Conservation (phyloP, 148 eudicot genomes). For the Vaccinium vitisidaea region DNA sequence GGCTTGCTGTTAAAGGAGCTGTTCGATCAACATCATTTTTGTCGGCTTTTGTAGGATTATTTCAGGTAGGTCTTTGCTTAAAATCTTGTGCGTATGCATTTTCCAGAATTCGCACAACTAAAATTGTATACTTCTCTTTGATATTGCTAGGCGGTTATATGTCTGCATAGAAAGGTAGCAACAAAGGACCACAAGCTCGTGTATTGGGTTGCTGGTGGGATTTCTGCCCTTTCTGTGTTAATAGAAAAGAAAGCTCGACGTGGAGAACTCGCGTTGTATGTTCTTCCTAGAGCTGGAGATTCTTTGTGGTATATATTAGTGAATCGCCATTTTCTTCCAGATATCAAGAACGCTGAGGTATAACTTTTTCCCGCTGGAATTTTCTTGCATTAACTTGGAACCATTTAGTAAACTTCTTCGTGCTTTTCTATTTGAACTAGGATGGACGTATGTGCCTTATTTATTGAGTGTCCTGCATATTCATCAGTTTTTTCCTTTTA, state of each 20-base stretch:
- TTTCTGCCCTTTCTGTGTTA: constrained; percentile 85
- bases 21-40: constrained; percentile 87
- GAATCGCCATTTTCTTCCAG: constrained; percentile 82
- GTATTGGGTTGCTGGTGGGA: constrained; percentile 90
- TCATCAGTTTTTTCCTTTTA: background rate
- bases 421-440: background rate
- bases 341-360: constrained; percentile 93
- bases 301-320: constrained; percentile 90
- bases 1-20: constrained; percentile 90
- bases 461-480: background rate
- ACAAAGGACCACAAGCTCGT: constrained; percentile 89
- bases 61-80: constrained; percentile 62
- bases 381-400: background rate
- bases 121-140: constrained; percentile 24
- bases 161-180: constrained; percentile 94
- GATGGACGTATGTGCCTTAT: background rate
- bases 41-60: constrained; percentile 93
- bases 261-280: constrained; percentile 89
- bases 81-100: background rate
- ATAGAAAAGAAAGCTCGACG: constrained; percentile 89
- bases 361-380: background rate
- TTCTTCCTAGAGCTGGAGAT: constrained; percentile 94
- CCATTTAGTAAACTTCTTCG: background rate
- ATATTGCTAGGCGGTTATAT: constrained; percentile 66
- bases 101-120: background rate